Evolutionary conservation across 768 basidiomycete species (phyloP).

Genomic region (Ramaria sp.): DNA sequence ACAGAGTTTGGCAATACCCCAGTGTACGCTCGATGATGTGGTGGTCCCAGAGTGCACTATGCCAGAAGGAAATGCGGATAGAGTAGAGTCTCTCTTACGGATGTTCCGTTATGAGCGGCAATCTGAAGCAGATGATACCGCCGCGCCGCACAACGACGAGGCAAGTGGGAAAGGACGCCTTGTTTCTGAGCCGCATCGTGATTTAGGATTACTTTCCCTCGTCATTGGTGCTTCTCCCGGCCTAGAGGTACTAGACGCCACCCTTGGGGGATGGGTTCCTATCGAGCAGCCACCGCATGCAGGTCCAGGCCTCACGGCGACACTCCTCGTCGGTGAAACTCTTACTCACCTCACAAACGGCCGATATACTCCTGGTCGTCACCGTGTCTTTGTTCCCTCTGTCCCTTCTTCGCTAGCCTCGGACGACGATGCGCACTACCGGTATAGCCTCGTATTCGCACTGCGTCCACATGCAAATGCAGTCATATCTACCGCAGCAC

Average conservation of each 20-base stretch:
- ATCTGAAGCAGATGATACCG: slow-evolving; percentile 1
- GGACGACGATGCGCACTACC: slow-evolving; percentile 5
- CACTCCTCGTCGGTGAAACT: slow-evolving; percentile 14
- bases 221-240: slow-evolving; percentile 14
- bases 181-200: slow-evolving; percentile 13
- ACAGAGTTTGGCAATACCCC: slow-evolving; percentile 8
- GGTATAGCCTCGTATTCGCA: slow-evolving; percentile 13
- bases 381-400: slow-evolving; percentile 13
- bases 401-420: background rate
- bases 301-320: slow-evolving; percentile 10
- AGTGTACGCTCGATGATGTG: slow-evolving; percentile 2
- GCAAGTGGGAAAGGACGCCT: slow-evolving; percentile 7
- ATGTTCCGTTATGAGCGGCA: slow-evolving; percentile 15
- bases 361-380: slow-evolving; percentile 11
- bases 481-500: slow-evolving; percentile 7
- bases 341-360: slow-evolving; percentile 12
- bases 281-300: slow-evolving; percentile 11
- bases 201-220: slow-evolving; percentile 13
- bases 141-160: background rate
- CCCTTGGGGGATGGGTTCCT: slow-evolving; percentile 8
- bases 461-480: slow-evolving; percentile 11
- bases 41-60: slow-evolving; percentile 6
- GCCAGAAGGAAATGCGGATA: slow-evolving; percentile 5
- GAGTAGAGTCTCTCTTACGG: slow-evolving; percentile 11
- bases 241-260: slow-evolving; percentile 11